These are phyloP conservation scores for Sporothrix inflata DNA, from an alignment of 2,329 filamentous ascomycete species.

Conservation along the genomic window DNA sequence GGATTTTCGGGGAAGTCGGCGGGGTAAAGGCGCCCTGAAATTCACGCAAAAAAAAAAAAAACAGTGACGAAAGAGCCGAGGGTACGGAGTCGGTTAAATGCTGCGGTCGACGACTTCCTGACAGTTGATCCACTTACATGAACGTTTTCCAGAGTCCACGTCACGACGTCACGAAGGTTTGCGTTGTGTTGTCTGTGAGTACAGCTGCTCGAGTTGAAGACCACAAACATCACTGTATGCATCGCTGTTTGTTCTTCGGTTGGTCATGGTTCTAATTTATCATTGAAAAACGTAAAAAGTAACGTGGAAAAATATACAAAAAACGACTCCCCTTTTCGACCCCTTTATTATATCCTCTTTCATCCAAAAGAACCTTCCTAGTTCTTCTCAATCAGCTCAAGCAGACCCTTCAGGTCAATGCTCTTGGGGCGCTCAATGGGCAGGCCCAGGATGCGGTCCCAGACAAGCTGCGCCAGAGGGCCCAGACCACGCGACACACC, in stretches of 20 bases:
- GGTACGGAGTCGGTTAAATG: conserved; percentile 17
- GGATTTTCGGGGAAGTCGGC: neutral
- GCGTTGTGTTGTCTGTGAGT: neutral
- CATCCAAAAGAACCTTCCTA: neutral
- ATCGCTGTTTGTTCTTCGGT: no score
- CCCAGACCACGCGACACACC: conserved; percentile 74
- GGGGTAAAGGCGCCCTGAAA: conserved; percentile 8
- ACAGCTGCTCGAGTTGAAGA: neutral
- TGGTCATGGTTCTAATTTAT: conserved; percentile 14
- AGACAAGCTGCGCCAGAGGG: conserved; percentile 90
- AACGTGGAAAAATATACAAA: neutral
- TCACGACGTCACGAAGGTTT: no score
- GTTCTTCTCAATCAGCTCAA: conserved; percentile 63
- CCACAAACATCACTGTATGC: neutral
- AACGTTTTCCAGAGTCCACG: neutral
- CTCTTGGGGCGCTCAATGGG: conserved; percentile 98
- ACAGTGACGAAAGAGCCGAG: conserved; percentile 13
- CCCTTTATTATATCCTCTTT: neutral
- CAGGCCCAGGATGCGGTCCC: conserved; percentile 90
- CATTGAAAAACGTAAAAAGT: conserved; percentile 13
- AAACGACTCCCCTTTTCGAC: neutral
- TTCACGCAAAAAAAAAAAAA: conserved; percentile 10
- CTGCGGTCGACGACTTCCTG: conserved; percentile 1
- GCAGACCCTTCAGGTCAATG: conserved; percentile 85
- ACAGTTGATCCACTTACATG: conserved; percentile 11